Percentiles rank a stretch among this genome's conserved stretches.
Conservation (phyloP, 257 asterid genomes). For the Fraxinus cuspidata region DNA sequence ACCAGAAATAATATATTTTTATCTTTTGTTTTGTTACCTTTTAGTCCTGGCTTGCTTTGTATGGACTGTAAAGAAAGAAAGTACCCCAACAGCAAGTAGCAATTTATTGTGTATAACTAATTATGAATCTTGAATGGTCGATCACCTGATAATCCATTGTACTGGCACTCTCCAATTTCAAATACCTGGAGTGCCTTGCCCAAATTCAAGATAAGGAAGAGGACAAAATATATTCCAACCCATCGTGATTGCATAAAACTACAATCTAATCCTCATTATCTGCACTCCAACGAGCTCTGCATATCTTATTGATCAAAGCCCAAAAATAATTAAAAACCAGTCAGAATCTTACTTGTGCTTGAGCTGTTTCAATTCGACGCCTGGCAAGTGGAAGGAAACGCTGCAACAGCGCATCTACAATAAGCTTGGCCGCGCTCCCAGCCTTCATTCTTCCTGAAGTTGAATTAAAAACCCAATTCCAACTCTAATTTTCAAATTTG, state of each 20-base stretch:
- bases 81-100: not conserved
- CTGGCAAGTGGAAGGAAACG: slow-evolving; percentile 97
- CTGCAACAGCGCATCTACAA: slow-evolving; percentile 96
- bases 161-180: slow-evolving; percentile 12
- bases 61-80: slow-evolving; percentile 16
- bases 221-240: not conserved
- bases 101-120: not conserved
- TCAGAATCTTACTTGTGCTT: slow-evolving; percentile 73
- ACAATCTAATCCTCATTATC: not conserved
- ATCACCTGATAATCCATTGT: not conserved
- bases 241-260: not conserved
- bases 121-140: not conserved
- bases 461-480: slow-evolving; percentile 21
- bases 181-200: not conserved
- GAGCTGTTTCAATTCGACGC: slow-evolving; percentile 99
- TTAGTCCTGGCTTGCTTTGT: not conserved
- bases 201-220: slow-evolving; percentile 1
- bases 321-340: not conserved
- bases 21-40: slow-evolving; percentile 4
- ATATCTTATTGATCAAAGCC: too few species aligned
- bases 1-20: not conserved
- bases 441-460: slow-evolving; percentile 71
- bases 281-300: not conserved
- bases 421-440: slow-evolving; percentile 96
- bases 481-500: slow-evolving; percentile 33